A percentile compares a stretch with the other conserved stretches of the same genome.
Conservation (phyloP, 305 asterid species). For the Galium porrigens region DNA sequence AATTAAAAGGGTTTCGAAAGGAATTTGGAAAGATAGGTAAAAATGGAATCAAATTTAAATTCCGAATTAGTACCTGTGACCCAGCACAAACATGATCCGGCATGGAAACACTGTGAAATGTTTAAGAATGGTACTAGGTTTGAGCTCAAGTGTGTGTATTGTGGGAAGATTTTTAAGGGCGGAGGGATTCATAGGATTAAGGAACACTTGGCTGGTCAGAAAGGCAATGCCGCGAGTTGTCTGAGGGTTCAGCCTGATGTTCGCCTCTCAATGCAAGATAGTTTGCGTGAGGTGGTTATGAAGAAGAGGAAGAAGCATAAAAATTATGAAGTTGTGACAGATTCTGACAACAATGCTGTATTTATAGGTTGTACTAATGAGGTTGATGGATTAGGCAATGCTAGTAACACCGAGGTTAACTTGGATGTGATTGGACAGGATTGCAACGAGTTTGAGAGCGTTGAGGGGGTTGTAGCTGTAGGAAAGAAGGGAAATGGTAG, state of each 20-base stretch:
- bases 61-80: conserved; percentile 55
- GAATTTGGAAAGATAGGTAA: background rate
- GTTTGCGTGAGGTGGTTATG: conserved; percentile 56
- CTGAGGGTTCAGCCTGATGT: conserved; percentile 73
- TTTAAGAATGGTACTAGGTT: conserved; percentile 63
- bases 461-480: conserved; percentile 29
- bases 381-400: conserved; percentile 23
- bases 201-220: conserved; percentile 85
- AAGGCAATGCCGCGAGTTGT: conserved; percentile 88
- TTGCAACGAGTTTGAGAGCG: conserved; percentile 24
- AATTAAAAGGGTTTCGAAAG: background rate
- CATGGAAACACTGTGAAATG: conserved; percentile 93
- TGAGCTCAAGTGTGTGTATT: conserved; percentile 68
- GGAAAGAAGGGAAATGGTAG: conserved; percentile 29
- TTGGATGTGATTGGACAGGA: conserved; percentile 47
- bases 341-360: conserved; percentile 20
- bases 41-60: conserved; percentile 36
- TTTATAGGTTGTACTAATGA: conserved; percentile 17
- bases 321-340: conserved; percentile 39
- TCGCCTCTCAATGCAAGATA: conserved; percentile 62
- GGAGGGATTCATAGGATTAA: conserved; percentile 94
- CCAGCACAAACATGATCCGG: conserved; percentile 86
- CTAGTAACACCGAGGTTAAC: conserved; percentile 29
- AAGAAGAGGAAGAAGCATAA: conserved; percentile 69
- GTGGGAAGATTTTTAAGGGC: conserved; percentile 79